phyloP scores from a whole-genome alignment of 1,284 basidiomycete species.

The Spongispora temasekensis region DNA sequence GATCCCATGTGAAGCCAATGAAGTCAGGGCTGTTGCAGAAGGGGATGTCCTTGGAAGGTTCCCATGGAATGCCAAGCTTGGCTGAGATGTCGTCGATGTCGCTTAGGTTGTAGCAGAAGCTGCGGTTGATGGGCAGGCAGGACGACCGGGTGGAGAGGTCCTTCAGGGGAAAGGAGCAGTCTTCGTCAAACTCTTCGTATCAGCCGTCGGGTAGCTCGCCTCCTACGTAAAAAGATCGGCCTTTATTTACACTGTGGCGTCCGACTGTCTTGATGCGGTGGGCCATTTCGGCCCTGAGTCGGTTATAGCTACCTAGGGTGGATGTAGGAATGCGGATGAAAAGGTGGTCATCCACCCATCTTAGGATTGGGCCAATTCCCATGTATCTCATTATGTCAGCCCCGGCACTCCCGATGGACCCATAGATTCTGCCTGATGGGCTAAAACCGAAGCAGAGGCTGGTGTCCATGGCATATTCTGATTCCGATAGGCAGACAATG shows the following conservation, averaged over 20 bases:
- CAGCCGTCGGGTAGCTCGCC: not conserved
- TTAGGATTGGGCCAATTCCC: not conserved
- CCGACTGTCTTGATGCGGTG: not conserved
- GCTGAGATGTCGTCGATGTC: too few species aligned
- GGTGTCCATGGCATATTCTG: conserved; percentile 6
- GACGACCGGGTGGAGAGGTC: not conserved
- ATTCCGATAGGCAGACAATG: not conserved
- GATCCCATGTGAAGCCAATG: too few species aligned
- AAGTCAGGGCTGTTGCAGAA: too few species aligned
- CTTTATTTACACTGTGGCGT: not conserved
- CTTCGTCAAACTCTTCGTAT: conserved; percentile 4
- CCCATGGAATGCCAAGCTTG: too few species aligned
- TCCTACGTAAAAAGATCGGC: conserved; percentile 2
- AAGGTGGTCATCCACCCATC: not conserved
- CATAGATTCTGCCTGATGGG: too few species aligned
- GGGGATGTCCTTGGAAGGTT: too few species aligned
- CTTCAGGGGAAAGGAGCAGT: not conserved
- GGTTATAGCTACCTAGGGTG: not conserved
- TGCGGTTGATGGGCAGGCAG: too few species aligned
- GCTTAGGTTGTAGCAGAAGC: too few species aligned
- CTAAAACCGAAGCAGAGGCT: conserved; percentile 34
- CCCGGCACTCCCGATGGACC: conserved; percentile 32
- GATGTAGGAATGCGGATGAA: not conserved
- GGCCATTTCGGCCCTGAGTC: not conserved
- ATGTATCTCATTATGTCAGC: conserved; percentile 29